Base-by-base conservation (phyloP, 2,329 filamentous ascomycete genomes). In the Cordyceps javanica region DNA sequence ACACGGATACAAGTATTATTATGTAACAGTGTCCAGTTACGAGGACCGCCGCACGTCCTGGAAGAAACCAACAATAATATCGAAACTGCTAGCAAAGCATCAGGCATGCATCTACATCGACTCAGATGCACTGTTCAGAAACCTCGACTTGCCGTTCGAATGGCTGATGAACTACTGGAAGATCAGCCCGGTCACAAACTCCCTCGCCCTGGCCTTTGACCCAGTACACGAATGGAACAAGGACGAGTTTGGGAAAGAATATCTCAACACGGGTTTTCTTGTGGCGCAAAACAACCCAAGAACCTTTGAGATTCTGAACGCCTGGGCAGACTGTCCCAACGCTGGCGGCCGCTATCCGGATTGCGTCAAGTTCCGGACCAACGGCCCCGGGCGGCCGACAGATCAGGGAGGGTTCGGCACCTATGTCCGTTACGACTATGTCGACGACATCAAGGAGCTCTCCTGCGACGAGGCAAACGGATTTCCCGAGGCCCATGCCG, bases 241-340 rank as follows among this genome's bases (percentile, higher is more conserved):
- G 58, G 75, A 77, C 63, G 65, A 69, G 61, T 71, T 69, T 25
- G 70, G 69, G 59, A 73, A 70, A 56, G 62, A 70, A 62, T 77
- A 73, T 71, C 71, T 75, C 63, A 81, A 81, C 69, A 79, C 78
- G 1, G 78, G 78, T 19, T 81, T 81, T 70, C 79, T 81, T 65
- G 68, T 81, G 39, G 73, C 78, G 3, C 78, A 81, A 67, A 79
- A 79, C 66, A 77, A 77, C 62, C 65, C 71, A 16, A 73, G 72
- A 61, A 78, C 77, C 0, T 73, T 74, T 61, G 70, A 76, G 32
- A 77, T 82, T 36, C 69, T 81, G 39, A 72, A 76, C 59, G 76
- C 75, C 45, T 81, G 79, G 79, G 69, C 71, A 34, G 67, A 66
- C 50, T 77, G 75, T 61, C 69, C 75, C 26, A 66, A 73, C 44